Evolutionary conservation across 306 rosid species (phyloP).

Genomic region (Quercus ilex): DNA sequence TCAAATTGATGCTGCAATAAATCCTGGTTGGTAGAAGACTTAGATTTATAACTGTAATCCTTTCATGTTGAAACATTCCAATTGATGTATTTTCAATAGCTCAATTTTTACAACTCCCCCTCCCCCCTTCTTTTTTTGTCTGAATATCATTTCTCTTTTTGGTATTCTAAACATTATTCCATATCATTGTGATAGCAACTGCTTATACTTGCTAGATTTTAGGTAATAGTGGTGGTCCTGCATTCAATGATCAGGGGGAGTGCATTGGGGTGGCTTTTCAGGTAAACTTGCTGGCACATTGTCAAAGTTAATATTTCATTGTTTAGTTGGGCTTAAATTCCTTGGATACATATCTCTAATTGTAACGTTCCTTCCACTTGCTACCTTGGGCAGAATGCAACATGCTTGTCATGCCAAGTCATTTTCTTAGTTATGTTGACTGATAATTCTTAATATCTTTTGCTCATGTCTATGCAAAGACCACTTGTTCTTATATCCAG

Average conservation of each 20-base stretch:
- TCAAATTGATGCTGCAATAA: slow-evolving; percentile 98
- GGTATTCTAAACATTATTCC: not conserved
- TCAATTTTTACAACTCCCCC: not conserved
- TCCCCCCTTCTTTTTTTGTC: not conserved
- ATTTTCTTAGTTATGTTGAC: slow-evolving; percentile 9
- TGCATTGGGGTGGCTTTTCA: slow-evolving; percentile 99
- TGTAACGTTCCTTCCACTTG: slow-evolving; percentile 7
- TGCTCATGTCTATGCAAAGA: slow-evolving; percentile 15
- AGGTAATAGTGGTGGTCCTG: slow-evolving; percentile 99
- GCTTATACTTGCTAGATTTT: slow-evolving; percentile 45
- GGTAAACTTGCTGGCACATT: slow-evolving; percentile 58
- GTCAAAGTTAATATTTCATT: slow-evolving; percentile 10
- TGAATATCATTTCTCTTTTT: not conserved
- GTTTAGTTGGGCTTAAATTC: slow-evolving; percentile 11
- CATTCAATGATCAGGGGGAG: slow-evolving; percentile 91
- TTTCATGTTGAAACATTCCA: not conserved
- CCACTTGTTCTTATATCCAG: not conserved
- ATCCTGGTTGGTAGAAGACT: slow-evolving; percentile 67
- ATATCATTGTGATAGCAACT: slow-evolving; percentile 33
- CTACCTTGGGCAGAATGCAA: slow-evolving; percentile 5
- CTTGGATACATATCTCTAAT: not conserved
- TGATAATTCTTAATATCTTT: slow-evolving; percentile 5
- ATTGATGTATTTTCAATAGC: not conserved
- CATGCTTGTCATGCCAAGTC: slow-evolving; percentile 2
- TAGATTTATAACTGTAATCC: not conserved